Evolutionary conservation across 2,329 filamentous ascomycete species (phyloP), one percentile per base, ranked within the genome.

Genomic region (Leptoxyphium fumago): DNA sequence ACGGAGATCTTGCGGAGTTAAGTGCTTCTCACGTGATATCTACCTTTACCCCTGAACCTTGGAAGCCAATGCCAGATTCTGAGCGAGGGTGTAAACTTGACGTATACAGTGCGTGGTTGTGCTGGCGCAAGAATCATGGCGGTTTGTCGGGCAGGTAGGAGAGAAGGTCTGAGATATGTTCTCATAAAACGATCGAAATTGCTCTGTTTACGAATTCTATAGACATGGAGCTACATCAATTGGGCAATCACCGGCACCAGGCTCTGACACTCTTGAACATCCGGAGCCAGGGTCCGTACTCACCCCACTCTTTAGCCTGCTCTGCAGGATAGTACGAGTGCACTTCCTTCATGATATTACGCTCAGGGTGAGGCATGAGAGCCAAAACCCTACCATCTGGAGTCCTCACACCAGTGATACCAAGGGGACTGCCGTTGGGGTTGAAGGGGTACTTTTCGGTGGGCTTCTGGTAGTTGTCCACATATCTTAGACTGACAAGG

Each of bases 321-420:
- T 77, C 69, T 9, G 83, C 79, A 7, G 85, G 82, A 48, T 82
- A 67, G 62, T 80, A 94, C 61, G 83, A 89, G 40, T 73, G 78
- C 48, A 87, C 80, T 46, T 85, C 84, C 45, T 77, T 78, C 68
- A 93, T 68, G 46, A 94, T 78, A 13, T 84, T 93, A n/a, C 87
- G 76, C 68, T 95, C 87, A 1, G 87, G 87, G 62, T 94, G 87
- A 48, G 88, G 88, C 87, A 95, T 94, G 67, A 94, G 76, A 6
- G 86, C 86, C 52, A 94, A 64, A 1, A 93, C 84, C 45, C 84
- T 74, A 10, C 87, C 87, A 58, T 94, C 81, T 38, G 69, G 73
- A 55, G 77, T 87, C 53, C 81, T 72, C 21, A 93, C 81, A 59
- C 80, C 86, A 1, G 87, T 84, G 50, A 94, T 82, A 58, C 84